Conservation (phyloP, 495 filamentous ascomycete species). For the Neurospora sp. region DNA sequence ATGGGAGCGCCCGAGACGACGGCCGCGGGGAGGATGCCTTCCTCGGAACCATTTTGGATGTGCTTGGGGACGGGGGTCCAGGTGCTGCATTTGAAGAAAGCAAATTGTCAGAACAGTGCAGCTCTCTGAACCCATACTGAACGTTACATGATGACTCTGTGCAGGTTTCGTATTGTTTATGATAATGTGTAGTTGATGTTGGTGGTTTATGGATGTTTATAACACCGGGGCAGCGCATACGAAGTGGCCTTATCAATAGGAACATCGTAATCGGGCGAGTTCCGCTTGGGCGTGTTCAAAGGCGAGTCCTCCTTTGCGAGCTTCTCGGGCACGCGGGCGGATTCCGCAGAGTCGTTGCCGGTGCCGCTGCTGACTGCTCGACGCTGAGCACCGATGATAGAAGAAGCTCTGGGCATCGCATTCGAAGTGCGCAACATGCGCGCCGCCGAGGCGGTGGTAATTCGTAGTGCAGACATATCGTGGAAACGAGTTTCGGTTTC, state of each 20-base stretch:
- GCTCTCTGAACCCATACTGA: not conserved
- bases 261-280: conserved; percentile 71
- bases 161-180: not conserved
- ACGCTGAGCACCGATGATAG: conserved; percentile 14
- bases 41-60: conserved; percentile 84
- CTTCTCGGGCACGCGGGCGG: conserved; percentile 19
- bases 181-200: not conserved
- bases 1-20: conserved; percentile 86
- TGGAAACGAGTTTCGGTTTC: not conserved
- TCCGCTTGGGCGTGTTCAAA: conserved; percentile 32
- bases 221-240: conserved; percentile 38
- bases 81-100: conserved; percentile 37
- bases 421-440: conserved; percentile 29
- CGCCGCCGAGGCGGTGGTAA: conserved; percentile 25
- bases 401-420: not conserved
- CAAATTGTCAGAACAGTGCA: not conserved
- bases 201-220: not conserved
- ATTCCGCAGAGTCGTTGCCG: conserved; percentile 32
- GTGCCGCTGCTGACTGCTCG: conserved; percentile 27
- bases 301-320: conserved; percentile 17
- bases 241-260: conserved; percentile 72
- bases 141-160: not conserved
- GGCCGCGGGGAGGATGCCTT: conserved; percentile 65
- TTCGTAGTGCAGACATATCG: conserved; percentile 38
- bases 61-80: conserved; percentile 85